Evolutionary conservation across 2,329 filamentous ascomycete species (phyloP), one percentile per base, ranked within the genome.

Genomic region (Ilyonectria robusta): DNA sequence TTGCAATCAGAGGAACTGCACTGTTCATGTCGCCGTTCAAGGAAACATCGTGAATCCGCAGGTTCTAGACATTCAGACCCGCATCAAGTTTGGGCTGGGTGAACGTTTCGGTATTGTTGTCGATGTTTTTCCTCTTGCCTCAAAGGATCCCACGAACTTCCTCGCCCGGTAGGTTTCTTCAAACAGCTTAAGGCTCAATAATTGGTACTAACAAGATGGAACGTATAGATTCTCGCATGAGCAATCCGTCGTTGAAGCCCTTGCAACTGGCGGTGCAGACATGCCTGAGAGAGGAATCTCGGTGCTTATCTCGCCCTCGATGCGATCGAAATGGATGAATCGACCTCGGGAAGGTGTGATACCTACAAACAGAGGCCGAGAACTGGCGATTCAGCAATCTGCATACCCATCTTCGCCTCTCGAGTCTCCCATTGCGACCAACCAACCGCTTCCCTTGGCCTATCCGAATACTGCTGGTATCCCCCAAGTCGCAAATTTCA

Each of bases 291-390:
- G 71, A 31, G 66, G 68, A 2, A 62, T 81, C 9, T 69, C 70
- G 6, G 33, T 81, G 21, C 47, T 2, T 15, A 75, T 81, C 31
- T 65, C 66, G 5, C 75, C 80, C 4, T 70, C 73, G 6, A 48
- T 76, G 53, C 71, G 77, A 29, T 81, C 78, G 2, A 81, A 80
- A 64, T 81, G 80, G 80, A 62, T 62, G 31, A 46, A 55, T 11
- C 48, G 64, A 10, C 51, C 57, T 1, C 29, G 23, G 8, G 29
- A 29, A 13, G 58, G 56, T 48, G 48, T 53, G 8, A 6, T 54
- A 5, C 31, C 47, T 10, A 51, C 62, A 19, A 56, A 60, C 13
- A 56, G 62, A 17, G 59, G 42, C 8, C 65, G 59, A 2, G 63
- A 51, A 19, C 23, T 51, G 46, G 26, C 42, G 1, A 21, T 46